Evolutionary conservation across 2,329 filamentous ascomycete genomes (phyloP), one percentile per base, ranked within the genome.

Genomic region (Arthroderma uncinatum): DNA sequence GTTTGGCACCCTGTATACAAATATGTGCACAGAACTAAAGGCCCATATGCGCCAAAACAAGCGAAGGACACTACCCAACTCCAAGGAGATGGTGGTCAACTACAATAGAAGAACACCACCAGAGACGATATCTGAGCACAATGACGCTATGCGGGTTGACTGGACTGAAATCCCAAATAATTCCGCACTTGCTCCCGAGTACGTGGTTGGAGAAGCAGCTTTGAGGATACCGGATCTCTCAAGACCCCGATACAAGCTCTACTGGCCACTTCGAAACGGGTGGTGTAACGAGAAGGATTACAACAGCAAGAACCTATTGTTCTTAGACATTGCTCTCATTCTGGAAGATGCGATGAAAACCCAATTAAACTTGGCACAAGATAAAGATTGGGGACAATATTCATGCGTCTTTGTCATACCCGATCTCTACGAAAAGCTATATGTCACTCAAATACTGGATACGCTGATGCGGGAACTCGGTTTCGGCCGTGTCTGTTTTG

Each of bases 341-440:
- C 73, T 97, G 10, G 89, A 95, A 67, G 86, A 90, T 62, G 88
- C 90, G 1, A 85, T 98, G 65, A 85, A 85, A 62, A 83, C 82
- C n/a, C 89, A 97, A 66, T 78, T 97, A 7, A 88, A 87, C 0
- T 71, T 96, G 42, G 84, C 79, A 28, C 84, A 82, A 61, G 87
- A 87, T 65, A 87, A 85, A 64, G 84, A 92, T 54, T 94, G 91
- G 84, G 81, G 81, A 56, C 87, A 94, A 69, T 97, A 96, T 72
- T 93, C 88, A 65, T 96, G 90, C 64, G 91, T 96, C n/a, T 89
- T 97, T 66, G 85, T 98, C 61, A 94, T 98, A 50, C 93, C 93
- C 0, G 93, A 98, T 69, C 78, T 98, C 8, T 98, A 97, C 73
- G 93, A 98, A 74, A 94, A 95, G 70, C 83, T 82, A 54, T 95